These are phyloP conservation scores for Amborella trichopoda DNA, from an alignment of 164 flowering plant genomes.

Conservation along the genomic window DNA sequence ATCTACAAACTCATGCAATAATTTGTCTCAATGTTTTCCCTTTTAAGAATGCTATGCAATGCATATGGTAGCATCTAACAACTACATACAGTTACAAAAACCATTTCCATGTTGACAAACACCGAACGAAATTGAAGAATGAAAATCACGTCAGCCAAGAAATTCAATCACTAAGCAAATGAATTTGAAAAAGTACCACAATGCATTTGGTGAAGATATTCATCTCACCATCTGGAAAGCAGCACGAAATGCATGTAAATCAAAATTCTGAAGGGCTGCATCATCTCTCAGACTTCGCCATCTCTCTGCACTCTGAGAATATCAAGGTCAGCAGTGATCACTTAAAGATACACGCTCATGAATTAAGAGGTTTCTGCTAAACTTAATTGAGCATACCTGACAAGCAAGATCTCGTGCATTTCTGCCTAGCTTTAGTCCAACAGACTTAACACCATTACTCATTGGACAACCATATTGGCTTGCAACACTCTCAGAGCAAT, in stretches of 20 bases:
- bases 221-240: slow-evolving; percentile 72
- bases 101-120: too few relatives aligned
- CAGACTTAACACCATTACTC: slow-evolving; percentile 41
- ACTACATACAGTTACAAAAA: too few relatives aligned
- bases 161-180: too few relatives aligned
- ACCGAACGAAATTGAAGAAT: too few relatives aligned
- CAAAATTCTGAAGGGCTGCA: slow-evolving; percentile 66
- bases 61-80: too few relatives aligned
- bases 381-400: slow-evolving; percentile 35
- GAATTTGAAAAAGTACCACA: too few relatives aligned
- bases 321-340: background rate
- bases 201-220: background rate
- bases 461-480: slow-evolving; percentile 57
- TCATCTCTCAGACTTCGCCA: slow-evolving; percentile 50
- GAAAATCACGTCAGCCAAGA: too few relatives aligned
- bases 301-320: slow-evolving; percentile 82
- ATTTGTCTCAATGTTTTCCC: too few relatives aligned
- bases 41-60: too few relatives aligned
- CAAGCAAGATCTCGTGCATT: slow-evolving; percentile 84
- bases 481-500: slow-evolving; percentile 13
- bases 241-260: slow-evolving; percentile 85
- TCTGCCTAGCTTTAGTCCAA: slow-evolving; percentile 49
- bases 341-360: background rate
- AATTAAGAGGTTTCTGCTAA: background rate
- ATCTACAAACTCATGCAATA: too few relatives aligned